Evolutionary conservation across 2,329 filamentous ascomycete species (phyloP), one percentile per base, ranked within the genome.

Genomic region (Aspergillus alliaceus): DNA sequence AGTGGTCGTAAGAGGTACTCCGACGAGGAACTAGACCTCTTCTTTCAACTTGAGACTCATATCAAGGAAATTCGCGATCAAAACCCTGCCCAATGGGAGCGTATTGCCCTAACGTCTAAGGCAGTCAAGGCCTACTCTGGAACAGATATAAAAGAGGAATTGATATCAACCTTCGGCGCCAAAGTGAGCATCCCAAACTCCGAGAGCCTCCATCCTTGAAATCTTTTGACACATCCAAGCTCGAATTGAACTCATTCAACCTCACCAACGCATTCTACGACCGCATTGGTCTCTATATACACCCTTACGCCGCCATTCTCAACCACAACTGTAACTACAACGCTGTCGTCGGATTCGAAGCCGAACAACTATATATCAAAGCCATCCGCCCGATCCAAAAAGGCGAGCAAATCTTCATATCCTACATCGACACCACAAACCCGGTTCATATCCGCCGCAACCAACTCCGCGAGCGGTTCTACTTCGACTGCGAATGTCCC

Each of bases 281-380:
- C 49, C 80, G 82, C 1, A 72, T 88, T 22, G 86, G 86, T 2
- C 72, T 86, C n/a, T 81, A 80, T 34, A 66, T 87, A 15, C 82
- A 87, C 59, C 82, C 84, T 0, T 74, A 79, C 18, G 75, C 82
- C 2, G 77, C 82, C 27, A 72, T 80, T 15, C 76, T 85, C 42
- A 88, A 88, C 59, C 86, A 89, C 66, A 86, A 83, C 42, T 88
- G 86, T 66, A 76, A 81, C 24, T 83, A 84, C 3, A 88, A 88
- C 61, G 79, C 82, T 2, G 79, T 79, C 29, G 77, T 86, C 18
- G 77, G 82, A 12, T 86, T 86, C 72, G 82, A 86, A 56, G 79
- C 82, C 20, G 72, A 79, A 3, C 67, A 73, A 31, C 69, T 85
- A 9, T 75, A 75, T 14, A 66, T 86, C 31, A 81, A 83, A 32